Conservation (phyloP, 2,329 filamentous ascomycete species). For the Pestalotiopsis sp. region DNA sequence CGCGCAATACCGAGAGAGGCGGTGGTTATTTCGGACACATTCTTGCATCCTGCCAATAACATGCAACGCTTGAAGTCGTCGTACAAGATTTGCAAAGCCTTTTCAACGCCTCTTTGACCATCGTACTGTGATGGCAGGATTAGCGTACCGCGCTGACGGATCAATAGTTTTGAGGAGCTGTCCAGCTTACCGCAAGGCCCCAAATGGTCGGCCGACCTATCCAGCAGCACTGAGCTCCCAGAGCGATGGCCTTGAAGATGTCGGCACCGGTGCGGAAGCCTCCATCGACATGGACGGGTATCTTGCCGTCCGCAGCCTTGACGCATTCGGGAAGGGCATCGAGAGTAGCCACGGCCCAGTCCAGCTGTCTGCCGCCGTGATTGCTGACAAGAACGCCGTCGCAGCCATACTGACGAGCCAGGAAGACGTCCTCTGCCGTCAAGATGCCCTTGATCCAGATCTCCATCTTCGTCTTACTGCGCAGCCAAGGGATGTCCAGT, state of each 20-base stretch:
- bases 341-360: constrained; percentile 43
- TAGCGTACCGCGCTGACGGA: neutral
- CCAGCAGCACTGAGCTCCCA: constrained; percentile 19
- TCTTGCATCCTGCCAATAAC: neutral
- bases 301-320: constrained; percentile 45
- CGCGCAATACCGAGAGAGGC: neutral
- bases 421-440: constrained; percentile 36
- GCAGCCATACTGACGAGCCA: constrained; percentile 36
- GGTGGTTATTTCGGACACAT: neutral
- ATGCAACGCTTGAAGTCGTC: neutral
- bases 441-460: constrained; percentile 36
- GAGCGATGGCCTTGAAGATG: constrained; percentile 20
- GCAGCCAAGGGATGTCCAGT: constrained; percentile 50
- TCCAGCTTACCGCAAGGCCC: constrained; percentile 10
- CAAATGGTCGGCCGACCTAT: constrained; percentile 17
- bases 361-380: constrained; percentile 47
- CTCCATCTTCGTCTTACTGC: constrained; percentile 46
- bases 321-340: constrained; percentile 44
- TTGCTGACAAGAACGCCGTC: constrained; percentile 45
- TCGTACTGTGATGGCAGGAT: neutral
- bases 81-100: neutral
- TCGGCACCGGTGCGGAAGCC: constrained; percentile 12
- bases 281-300: constrained; percentile 33
- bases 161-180: neutral
- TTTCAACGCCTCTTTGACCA: neutral